Base-by-base conservation (phyloP, 495 filamentous ascomycete species). In the Podospora comata region DNA sequence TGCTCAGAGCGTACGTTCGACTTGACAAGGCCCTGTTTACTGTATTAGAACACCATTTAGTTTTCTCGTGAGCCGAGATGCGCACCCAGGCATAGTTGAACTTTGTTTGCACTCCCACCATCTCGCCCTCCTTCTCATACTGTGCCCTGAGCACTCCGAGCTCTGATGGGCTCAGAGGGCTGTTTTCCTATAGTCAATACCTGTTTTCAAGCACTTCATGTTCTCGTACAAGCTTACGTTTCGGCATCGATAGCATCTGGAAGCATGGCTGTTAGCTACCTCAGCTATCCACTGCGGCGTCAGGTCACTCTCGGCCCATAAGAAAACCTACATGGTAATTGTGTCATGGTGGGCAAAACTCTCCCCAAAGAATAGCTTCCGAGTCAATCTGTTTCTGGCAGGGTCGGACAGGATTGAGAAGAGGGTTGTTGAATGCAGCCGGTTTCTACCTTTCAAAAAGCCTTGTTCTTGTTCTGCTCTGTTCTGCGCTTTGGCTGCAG, bases 31-130 rank as follows among this genome's bases (percentile, higher is more conserved):
- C 95, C 95, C 93, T 97, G 67, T 28, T 48, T 26, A 23, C n/a
- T 27, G 23, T 2, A n/a, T 55, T 6, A 28, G 66, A 70, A 23
- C 23, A 23, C 23, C 1, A 23, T 23, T 11, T 15, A 16, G 23
- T 9, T 65, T 2, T 32, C n/a, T 13, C 16, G 39, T 19, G 13
- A 62, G 7, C 6, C 20, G 59, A n/a, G 64, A 64, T 11, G 7
- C 84, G 56, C 83, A 96, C 93, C 95, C 95, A 99, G 74, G 96
- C 94, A 78, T 92, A 98, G 87, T 99, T 99, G 87, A 99, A 99
- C 78, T 97, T 98, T 59, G 95, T 99, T 79, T 99, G 95, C 30
- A 99, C 88, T 59, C 94, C 93, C 18, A 97, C 96, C 80, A 94
- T 97, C 72, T 93, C 90, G 67, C 94, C 95, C 79, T 99, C 95